phyloP scores from a whole-genome alignment of 225 moss, liverwort and hornwort species.

The Straminergon stramineum region DNA sequence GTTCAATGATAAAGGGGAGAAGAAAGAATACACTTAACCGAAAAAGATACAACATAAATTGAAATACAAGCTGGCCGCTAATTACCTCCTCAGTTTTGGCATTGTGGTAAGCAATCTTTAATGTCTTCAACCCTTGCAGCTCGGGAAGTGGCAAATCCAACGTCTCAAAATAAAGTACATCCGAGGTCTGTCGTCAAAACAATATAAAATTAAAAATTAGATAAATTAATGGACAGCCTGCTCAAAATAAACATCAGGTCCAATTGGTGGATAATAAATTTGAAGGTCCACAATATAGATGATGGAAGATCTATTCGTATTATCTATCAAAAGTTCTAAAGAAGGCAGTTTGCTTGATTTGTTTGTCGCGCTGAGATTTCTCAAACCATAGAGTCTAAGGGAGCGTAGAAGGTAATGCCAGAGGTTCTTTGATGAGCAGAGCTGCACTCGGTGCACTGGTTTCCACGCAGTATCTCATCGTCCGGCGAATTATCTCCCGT shows the following conservation, averaged over 20 bases:
- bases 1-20: neutral
- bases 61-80: neutral
- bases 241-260: neutral
- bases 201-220: neutral
- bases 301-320: neutral
- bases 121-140: constrained; percentile 49
- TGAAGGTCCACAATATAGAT: neutral
- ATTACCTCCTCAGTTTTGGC: constrained; percentile 56
- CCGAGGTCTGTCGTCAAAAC: constrained; percentile 36
- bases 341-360: neutral
- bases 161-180: constrained; percentile 61
- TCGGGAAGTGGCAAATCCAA: constrained; percentile 57
- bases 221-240: neutral
- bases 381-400: neutral
- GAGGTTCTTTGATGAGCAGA: neutral
- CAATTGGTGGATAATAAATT: neutral
- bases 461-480: neutral
- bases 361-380: neutral
- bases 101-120: constrained; percentile 56
- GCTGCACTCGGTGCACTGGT: neutral
- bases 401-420: neutral
- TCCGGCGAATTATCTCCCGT: neutral
- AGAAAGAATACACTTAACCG: neutral
- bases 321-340: neutral
- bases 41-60: neutral